These are phyloP conservation scores for Leccinum huronense DNA, from an alignment of 1,284 basidiomycete genomes.

Conservation along the genomic window DNA sequence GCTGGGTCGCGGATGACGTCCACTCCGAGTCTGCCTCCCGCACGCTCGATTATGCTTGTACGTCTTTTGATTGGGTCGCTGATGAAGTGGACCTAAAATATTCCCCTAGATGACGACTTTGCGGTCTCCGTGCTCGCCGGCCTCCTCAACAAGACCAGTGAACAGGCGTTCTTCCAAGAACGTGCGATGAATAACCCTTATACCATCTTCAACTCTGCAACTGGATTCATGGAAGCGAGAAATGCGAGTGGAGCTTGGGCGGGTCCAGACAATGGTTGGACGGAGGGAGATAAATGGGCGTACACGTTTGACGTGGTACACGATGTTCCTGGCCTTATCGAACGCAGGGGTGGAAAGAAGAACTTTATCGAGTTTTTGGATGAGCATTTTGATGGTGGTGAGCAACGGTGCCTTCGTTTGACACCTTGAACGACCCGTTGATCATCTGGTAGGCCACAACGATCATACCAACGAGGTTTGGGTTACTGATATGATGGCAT, in stretches of 20 bases:
- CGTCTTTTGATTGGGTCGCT: constrained; percentile 19
- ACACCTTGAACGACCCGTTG: not conserved
- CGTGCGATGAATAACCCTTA: constrained; percentile 59
- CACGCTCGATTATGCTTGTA: constrained; percentile 78
- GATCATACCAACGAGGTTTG: constrained; percentile 78
- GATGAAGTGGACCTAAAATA: not conserved
- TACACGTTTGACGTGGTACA: constrained; percentile 79
- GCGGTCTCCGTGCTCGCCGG: constrained; percentile 65
- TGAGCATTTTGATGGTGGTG: constrained; percentile 69
- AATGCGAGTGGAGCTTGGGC: constrained; percentile 71
- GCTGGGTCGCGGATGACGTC: constrained; percentile 78
- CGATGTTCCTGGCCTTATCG: constrained; percentile 63
- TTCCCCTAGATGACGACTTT: constrained; percentile 70
- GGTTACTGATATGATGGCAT: not conserved
- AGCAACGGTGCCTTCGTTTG: constrained; percentile 13
- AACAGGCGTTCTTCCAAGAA: constrained; percentile 52
- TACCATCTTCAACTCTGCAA: constrained; percentile 68
- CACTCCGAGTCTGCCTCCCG: constrained; percentile 81
- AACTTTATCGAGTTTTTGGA: constrained; percentile 70
- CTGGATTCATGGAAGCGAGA: constrained; percentile 81
- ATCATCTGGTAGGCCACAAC: constrained; percentile 60
- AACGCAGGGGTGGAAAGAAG: constrained; percentile 61
- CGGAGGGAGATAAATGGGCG: constrained; percentile 83
- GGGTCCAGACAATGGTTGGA: constrained; percentile 71
- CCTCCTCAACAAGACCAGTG: constrained; percentile 47